Evolutionary conservation across 805 yeast genomes (phyloP), one percentile per base, ranked within the genome.

Genomic region (Lipomyces kockii): DNA sequence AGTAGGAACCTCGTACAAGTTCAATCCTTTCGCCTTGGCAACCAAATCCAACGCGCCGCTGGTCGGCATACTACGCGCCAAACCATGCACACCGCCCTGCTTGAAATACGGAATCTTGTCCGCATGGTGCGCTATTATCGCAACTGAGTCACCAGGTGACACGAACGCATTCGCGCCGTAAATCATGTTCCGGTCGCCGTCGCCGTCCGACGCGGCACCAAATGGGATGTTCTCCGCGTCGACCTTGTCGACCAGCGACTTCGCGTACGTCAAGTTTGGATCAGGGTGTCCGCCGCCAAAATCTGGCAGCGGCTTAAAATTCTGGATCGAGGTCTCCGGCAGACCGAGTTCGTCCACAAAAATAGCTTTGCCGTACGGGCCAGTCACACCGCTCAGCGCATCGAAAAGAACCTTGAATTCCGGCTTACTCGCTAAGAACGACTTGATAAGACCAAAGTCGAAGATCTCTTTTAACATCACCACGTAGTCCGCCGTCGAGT

Each of bases 121-220:
- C n/a, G 82, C 79, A 76, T 94, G 90, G 81, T 95, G 98, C 20
- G 98, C 93, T 77, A 94, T 94, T 73, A 94, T 94, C 55, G 99
- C 98, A 43, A 94, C 98, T 3, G 97, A 90, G 79, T 94, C 99
- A 77, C 99, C 98, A 8, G 99, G 99, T 1, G 98, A 92, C 14
- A 94, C 98, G 79, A 94, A 94, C 1, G 98, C 86, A 58, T 89
- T 89, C 53, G 91, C 92, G 68, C 99, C 99, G 79, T 95, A 95
- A 76, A 94, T 94, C 99, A 94, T 94, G 79, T 94, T 94, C 81
- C 99, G 87, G 78, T 94, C 99, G 79, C 99, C 99, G 75, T 94
- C 99, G 79, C 99, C 99, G 77, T 92, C 99, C n/a, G 97, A 90
- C 8, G 98, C 98, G 51, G 98, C 98, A 71, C 99, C 99, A 78